A percentile compares a stretch with the other conserved stretches of the same genome.
These are phyloP conservation scores for Berkeleyomyces basicola DNA, from an alignment of 2,329 filamentous ascomycete genomes.

Conservation along the genomic window DNA sequence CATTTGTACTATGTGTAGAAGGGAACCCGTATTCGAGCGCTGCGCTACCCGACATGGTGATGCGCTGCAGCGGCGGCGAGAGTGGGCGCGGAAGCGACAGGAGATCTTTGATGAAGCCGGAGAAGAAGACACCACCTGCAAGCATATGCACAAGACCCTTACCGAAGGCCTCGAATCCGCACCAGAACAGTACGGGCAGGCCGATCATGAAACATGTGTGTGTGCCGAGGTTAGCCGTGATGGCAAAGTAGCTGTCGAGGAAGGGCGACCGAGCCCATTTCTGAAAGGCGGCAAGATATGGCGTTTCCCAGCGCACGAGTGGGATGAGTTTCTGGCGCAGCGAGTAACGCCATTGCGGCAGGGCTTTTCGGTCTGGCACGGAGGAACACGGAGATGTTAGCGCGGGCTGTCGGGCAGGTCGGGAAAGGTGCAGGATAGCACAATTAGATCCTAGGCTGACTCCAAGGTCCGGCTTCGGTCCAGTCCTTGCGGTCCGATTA, in stretches of 20 bases:
- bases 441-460: not conserved
- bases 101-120: slow-evolving; percentile 87
- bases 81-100: slow-evolving; percentile 81
- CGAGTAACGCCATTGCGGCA: slow-evolving; percentile 78
- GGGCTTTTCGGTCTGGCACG: slow-evolving; percentile 54
- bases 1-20: slow-evolving; percentile 92
- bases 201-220: slow-evolving; percentile 99
- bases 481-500: not conserved
- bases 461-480: not conserved
- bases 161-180: slow-evolving; percentile 67
- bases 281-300: slow-evolving; percentile 79
- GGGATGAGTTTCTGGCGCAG: slow-evolving; percentile 71
- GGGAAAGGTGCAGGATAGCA: not conserved
- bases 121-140: slow-evolving; percentile 67
- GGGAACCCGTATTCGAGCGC: slow-evolving; percentile 95
- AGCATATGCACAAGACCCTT: slow-evolving; percentile 67
- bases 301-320: slow-evolving; percentile 85
- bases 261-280: slow-evolving; percentile 60
- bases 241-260: slow-evolving; percentile 91
- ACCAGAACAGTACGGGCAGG: slow-evolving; percentile 92
- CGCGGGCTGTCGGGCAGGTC: not conserved
- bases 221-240: slow-evolving; percentile 88
- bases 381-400: not conserved
- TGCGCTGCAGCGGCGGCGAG: slow-evolving; percentile 79
- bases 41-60: slow-evolving; percentile 93